A percentile compares a stretch with the other conserved stretches of the same genome.
Conservation (phyloP, 345 rosid genomes). For the Firmiana major region DNA sequence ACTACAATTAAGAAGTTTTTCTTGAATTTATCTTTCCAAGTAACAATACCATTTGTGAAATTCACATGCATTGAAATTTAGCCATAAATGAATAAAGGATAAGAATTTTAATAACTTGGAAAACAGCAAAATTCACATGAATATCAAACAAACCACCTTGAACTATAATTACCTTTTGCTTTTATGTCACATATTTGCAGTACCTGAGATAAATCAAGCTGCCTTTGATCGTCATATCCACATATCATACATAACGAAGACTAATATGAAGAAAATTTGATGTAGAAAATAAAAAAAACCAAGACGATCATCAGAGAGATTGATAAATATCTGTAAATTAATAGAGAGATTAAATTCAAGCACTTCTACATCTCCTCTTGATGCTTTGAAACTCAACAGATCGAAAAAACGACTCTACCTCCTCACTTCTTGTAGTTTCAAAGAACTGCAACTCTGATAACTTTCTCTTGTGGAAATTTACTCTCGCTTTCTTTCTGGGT, state of each 20-base stretch:
- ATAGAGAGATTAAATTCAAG: constrained; percentile 9
- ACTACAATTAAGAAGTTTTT: background rate
- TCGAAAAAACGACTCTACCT: constrained; percentile 51
- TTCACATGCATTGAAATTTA: background rate
- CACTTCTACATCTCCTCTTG: constrained; percentile 48
- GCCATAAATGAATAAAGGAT: background rate
- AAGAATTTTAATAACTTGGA: background rate
- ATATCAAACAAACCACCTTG: background rate
- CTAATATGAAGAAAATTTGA: background rate
- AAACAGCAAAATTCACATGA: background rate
- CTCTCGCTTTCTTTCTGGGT: constrained; percentile 36
- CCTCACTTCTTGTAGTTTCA: constrained; percentile 35
- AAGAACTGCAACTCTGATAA: constrained; percentile 35
- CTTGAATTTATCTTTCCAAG: background rate
- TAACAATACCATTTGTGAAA: background rate
- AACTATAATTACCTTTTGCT: background rate
- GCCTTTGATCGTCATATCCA: background rate
- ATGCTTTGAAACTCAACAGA: constrained; percentile 16
- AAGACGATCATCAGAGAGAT: background rate
- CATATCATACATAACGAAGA: background rate
- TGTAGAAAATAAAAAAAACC: background rate
- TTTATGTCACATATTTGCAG: background rate
- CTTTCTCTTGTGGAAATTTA: constrained; percentile 28
- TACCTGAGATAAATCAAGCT: background rate
- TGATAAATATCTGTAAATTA: background rate